These are phyloP conservation scores for Metahyphopichia silvanorum DNA, from an alignment of 805 yeast genomes.

Conservation along the genomic window DNA sequence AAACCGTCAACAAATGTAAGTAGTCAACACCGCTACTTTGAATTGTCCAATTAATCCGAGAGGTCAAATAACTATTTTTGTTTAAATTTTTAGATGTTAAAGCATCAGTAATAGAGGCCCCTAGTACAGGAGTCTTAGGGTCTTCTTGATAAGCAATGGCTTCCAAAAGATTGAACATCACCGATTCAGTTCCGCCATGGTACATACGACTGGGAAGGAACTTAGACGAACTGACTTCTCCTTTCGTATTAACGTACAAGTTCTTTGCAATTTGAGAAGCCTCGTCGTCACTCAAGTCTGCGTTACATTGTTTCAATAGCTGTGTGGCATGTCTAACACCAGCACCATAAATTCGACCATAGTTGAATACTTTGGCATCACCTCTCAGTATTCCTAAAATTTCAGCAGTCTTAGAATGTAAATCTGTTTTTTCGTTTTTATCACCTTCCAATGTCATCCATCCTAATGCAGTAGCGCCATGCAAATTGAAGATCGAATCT, in stretches of 20 bases:
- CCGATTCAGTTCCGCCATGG: constrained; percentile 92
- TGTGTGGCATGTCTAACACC: constrained; percentile 88
- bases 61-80: constrained; percentile 71
- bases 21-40: constrained; percentile 98
- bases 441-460: constrained; percentile 99
- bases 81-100: constrained; percentile 61
- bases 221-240: constrained; percentile 28
- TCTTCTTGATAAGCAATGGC: constrained; percentile 74
- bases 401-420: constrained; percentile 90
- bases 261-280: constrained; percentile 63
- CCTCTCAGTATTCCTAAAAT: constrained; percentile 86
- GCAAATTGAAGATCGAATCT: constrained; percentile 82
- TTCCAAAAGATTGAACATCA: constrained; percentile 86
- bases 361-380: constrained; percentile 93
- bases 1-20: constrained; percentile 74
- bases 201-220: constrained; percentile 39
- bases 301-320: constrained; percentile 80
- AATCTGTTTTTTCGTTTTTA: constrained; percentile 85
- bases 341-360: constrained; percentile 97
- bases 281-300: constrained; percentile 59
- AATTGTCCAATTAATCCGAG: constrained; percentile 95
- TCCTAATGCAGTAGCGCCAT: constrained; percentile 95
- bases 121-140: constrained; percentile 88
- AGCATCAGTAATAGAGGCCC: constrained; percentile 91
- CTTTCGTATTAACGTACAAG: constrained; percentile 82